phyloP scores from a whole-genome alignment of 768 basidiomycete genomes.

The Lyophyllum shimeji region DNA sequence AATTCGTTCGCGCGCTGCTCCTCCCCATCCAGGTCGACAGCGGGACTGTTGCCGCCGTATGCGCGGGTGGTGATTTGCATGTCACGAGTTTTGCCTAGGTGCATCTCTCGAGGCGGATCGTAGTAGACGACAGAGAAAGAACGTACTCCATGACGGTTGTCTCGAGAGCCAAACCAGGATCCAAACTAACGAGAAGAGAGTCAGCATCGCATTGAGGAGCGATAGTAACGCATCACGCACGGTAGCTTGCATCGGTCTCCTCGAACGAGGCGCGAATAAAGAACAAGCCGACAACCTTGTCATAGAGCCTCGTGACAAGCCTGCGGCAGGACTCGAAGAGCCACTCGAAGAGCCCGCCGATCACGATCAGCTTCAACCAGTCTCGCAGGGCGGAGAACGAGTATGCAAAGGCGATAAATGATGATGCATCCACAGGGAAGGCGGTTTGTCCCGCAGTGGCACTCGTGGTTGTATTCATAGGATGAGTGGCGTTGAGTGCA shows the following conservation, averaged over 20 bases:
- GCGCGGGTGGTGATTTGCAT: constrained; percentile 45
- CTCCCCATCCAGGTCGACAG: constrained; percentile 26
- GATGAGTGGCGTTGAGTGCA: background rate
- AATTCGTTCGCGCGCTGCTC: constrained; percentile 17
- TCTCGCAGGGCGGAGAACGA: constrained; percentile 48
- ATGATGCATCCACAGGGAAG: constrained; percentile 12
- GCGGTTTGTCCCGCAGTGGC: constrained; percentile 15
- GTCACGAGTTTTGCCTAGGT: constrained; percentile 39
- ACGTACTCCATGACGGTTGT: constrained; percentile 53
- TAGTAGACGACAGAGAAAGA: background rate
- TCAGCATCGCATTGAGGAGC: background rate
- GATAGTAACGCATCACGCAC: constrained; percentile 9
- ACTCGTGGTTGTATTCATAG: background rate
- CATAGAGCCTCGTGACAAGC: constrained; percentile 33
- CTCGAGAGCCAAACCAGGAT: constrained; percentile 57
- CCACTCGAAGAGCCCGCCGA: constrained; percentile 55
- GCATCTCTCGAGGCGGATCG: background rate
- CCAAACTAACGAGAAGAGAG: constrained; percentile 40
- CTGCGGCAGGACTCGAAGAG: constrained; percentile 49
- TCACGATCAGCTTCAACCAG: constrained; percentile 49
- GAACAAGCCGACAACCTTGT: constrained; percentile 37
- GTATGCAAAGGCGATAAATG: constrained; percentile 18
- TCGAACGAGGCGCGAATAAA: constrained; percentile 54
- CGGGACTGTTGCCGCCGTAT: constrained; percentile 24
- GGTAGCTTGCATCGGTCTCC: constrained; percentile 32